Conservation (phyloP, 2,329 filamentous ascomycete genomes). For the Colletotrichum melonis region DNA sequence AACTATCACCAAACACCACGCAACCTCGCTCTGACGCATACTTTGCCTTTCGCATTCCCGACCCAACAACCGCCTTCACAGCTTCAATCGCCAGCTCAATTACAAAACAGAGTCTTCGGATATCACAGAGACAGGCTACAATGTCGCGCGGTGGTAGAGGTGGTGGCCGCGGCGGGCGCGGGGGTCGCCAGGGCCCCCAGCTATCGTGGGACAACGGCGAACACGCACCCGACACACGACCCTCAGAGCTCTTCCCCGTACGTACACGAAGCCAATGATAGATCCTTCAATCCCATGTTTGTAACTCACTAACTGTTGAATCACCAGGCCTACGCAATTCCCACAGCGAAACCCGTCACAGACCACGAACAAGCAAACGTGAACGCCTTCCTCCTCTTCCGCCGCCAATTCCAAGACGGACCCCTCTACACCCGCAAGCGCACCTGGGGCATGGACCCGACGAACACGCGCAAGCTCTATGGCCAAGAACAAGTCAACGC, state of each 20-base stretch:
- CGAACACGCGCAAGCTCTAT: conserved; percentile 57
- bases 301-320: neutral
- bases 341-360: conserved; percentile 56
- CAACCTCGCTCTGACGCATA: neutral
- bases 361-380: conserved; percentile 59
- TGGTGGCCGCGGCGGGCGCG: conserved; percentile 61
- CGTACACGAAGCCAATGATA: conserved; percentile 34
- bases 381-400: conserved; percentile 65
- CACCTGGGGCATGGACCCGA: conserved; percentile 46
- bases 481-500: conserved; percentile 70
- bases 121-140: neutral
- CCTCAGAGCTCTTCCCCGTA: conserved; percentile 71
- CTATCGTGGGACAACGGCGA: conserved; percentile 62
- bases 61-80: too few species aligned
- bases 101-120: neutral
- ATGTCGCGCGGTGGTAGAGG: conserved; percentile 66
- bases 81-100: neutral
- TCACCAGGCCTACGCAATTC: conserved; percentile 61
- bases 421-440: conserved; percentile 67
- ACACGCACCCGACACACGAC: conserved; percentile 65
- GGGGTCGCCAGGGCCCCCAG: conserved; percentile 58
- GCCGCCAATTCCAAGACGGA: conserved; percentile 65
- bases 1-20: neutral
- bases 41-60: too few species aligned
- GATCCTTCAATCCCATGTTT: neutral